A percentile compares a stretch with the other conserved stretches of the same genome.
phyloP scores from a whole-genome alignment of 169 alveolate genomes.

The Cryptosporidium viatorum region DNA sequence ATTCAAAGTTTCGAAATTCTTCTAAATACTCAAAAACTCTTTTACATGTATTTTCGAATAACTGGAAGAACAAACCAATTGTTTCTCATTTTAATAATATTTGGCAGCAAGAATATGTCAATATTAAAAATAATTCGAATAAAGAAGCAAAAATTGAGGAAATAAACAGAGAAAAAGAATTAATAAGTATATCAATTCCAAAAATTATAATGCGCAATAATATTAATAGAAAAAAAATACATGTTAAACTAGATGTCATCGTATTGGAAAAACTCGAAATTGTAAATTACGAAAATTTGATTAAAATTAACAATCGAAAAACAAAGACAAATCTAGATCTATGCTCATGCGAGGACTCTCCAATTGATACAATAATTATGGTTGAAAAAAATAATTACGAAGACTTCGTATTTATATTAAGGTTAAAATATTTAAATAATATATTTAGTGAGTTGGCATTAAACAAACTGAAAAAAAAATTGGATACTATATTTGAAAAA shows the following conservation, averaged over 20 bases:
- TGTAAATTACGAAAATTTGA: neutral
- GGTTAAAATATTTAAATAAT: slow-evolving; percentile 11
- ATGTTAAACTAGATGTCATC: neutral
- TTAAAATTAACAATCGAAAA: neutral
- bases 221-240: neutral
- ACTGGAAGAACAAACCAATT: slow-evolving; percentile 34
- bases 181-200: neutral
- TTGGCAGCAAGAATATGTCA: slow-evolving; percentile 9
- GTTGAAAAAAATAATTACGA: neutral
- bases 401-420: neutral
- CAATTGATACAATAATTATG: slow-evolving; percentile 20
- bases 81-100: slow-evolving; percentile 48
- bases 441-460: neutral
- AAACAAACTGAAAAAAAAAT: neutral
- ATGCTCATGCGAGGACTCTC: slow-evolving; percentile 33
- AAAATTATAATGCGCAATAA: neutral
- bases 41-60: slow-evolving; percentile 47
- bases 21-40: slow-evolving; percentile 5
- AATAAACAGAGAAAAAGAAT: neutral
- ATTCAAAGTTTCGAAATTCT: neutral
- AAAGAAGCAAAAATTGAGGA: neutral
- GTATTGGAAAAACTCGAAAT: slow-evolving; percentile 5
- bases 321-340: neutral
- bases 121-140: neutral
- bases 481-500: slow-evolving; percentile 16